Percentiles rank a stretch among this genome's conserved stretches.
phyloP scores from a whole-genome alignment of 306 rosid species.

The Vigna reflexopilosa region DNA sequence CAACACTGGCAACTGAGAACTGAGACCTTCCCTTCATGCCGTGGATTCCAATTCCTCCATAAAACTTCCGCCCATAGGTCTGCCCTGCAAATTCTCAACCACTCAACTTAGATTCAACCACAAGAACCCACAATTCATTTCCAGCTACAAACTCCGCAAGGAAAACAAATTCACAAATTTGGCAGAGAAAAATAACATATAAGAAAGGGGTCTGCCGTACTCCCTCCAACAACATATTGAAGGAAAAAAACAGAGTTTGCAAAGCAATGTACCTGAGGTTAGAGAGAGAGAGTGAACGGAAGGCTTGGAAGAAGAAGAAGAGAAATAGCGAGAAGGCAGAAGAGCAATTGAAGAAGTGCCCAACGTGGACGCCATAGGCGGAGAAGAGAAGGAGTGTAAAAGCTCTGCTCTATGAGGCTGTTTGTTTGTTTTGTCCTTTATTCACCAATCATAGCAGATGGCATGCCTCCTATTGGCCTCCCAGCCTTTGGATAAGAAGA shows the following conservation, averaged over 20 bases:
- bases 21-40: constrained; percentile 69
- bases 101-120: constrained; percentile 13
- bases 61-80: constrained; percentile 56
- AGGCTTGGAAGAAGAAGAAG: constrained; percentile 56
- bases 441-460: constrained; percentile 23
- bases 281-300: constrained; percentile 58
- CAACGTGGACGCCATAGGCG: constrained; percentile 73
- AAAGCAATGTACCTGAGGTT: constrained; percentile 61
- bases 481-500: constrained; percentile 70
- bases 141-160: constrained; percentile 16
- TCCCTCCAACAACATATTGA: background rate
- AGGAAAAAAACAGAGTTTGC: background rate
- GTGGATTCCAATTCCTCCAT: constrained; percentile 67
- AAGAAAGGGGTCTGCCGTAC: constrained; percentile 38
- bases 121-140: constrained; percentile 30
- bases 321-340: constrained; percentile 62
- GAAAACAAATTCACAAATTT: background rate
- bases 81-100: constrained; percentile 60
- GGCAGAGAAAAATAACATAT: constrained; percentile 21
- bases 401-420: background rate
- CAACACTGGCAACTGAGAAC: constrained; percentile 79
- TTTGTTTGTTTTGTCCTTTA: constrained; percentile 10
- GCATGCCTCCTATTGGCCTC: constrained; percentile 54
- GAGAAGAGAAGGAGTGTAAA: background rate
- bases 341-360: constrained; percentile 72